Evolutionary conservation across 2,329 filamentous ascomycete genomes (phyloP).

Genomic region (Didymella keratinophila): DNA sequence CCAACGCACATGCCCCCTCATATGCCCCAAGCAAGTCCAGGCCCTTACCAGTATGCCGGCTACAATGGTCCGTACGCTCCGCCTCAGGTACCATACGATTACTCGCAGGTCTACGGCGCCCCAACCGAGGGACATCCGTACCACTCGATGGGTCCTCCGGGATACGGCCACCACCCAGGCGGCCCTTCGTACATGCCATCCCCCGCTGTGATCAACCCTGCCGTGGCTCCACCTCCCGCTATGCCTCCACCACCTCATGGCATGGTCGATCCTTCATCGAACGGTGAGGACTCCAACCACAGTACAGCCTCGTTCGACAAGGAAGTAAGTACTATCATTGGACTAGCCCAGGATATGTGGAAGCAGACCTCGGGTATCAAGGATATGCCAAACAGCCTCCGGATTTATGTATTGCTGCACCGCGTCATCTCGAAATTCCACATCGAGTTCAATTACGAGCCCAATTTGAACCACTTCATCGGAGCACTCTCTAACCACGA

Average conservation of each 20-base stretch:
- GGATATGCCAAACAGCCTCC: slow-evolving; percentile 68
- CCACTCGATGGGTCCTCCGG: slow-evolving; percentile 42
- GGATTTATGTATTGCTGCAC: slow-evolving; percentile 69
- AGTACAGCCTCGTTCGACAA: slow-evolving; percentile 49
- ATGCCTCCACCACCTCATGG: slow-evolving; percentile 31
- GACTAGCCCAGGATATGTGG: slow-evolving; percentile 69
- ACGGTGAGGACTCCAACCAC: slow-evolving; percentile 34
- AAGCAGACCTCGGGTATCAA: slow-evolving; percentile 65
- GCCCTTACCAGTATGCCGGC: slow-evolving; percentile 46
- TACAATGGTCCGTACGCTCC: slow-evolving; percentile 50
- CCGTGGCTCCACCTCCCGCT: slow-evolving; percentile 37
- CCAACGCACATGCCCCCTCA: slow-evolving; percentile 46
- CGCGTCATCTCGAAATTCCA: slow-evolving; percentile 67
- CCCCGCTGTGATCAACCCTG: slow-evolving; percentile 40
- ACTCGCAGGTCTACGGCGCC: slow-evolving; percentile 40
- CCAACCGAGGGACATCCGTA: slow-evolving; percentile 42
- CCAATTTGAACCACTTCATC: slow-evolving; percentile 64
- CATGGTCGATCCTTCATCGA: slow-evolving; percentile 26
- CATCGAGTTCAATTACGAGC: slow-evolving; percentile 64
- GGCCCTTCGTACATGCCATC: slow-evolving; percentile 44
- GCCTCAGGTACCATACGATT: slow-evolving; percentile 44
- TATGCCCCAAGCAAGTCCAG: slow-evolving; percentile 49
- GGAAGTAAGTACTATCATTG: slow-evolving; percentile 53
- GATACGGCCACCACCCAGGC: slow-evolving; percentile 35
- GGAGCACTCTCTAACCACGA: slow-evolving; percentile 54